Percentiles rank a stretch among this genome's conserved stretches.
Evolutionary conservation across 208 protist genomes (phyloP).

Genomic region (Polymyxa betae): DNA sequence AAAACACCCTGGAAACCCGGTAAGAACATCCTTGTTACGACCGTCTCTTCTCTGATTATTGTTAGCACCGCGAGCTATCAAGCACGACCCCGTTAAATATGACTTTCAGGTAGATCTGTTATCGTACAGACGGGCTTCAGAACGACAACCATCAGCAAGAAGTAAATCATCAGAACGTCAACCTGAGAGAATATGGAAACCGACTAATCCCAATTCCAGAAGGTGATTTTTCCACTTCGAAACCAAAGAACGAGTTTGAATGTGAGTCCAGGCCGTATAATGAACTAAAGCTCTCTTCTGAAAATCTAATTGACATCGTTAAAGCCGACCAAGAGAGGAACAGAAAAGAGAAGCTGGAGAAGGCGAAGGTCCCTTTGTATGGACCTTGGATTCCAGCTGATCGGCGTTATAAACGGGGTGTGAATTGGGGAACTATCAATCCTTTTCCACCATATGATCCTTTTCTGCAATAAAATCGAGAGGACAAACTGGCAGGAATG

Average conservation of each 20-base stretch:
- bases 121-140: neutral
- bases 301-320: neutral
- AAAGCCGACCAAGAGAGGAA: neutral
- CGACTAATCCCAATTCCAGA: slow-evolving; percentile 45
- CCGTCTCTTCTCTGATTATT: too few relatives aligned
- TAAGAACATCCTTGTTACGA: neutral
- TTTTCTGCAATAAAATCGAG: neutral
- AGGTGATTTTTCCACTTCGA: neutral
- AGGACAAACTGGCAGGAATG: neutral
- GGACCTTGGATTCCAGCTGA: slow-evolving; percentile 39
- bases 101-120: neutral
- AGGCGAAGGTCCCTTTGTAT: neutral
- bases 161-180: neutral
- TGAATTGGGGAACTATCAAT: slow-evolving; percentile 31
- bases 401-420: neutral
- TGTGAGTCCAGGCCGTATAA: slow-evolving; percentile 4
- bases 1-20: neutral
- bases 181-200: neutral
- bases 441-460: slow-evolving; percentile 42
- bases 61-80: too few relatives aligned
- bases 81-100: slow-evolving; percentile 25
- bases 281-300: neutral
- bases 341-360: neutral
- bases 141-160: neutral
- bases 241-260: neutral